These are phyloP conservation scores for Penicillium argentinense DNA, from an alignment of 495 filamentous ascomycete species.

Conservation along the genomic window DNA sequence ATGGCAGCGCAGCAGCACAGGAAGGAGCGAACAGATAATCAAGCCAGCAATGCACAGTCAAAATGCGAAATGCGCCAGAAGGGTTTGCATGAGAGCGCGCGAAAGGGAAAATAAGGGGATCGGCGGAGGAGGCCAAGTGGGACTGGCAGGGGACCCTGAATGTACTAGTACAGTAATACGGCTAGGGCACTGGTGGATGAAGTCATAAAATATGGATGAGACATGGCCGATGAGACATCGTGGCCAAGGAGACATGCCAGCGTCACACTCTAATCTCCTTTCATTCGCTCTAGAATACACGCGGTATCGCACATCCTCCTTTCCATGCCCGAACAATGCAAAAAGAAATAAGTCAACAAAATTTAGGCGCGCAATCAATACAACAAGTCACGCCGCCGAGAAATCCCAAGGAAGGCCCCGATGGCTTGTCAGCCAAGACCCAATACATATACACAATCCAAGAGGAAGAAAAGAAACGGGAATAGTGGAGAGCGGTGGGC, in stretches of 20 bases:
- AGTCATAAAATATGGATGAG: neutral
- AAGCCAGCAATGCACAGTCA: too few species aligned
- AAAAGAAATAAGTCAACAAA: slow-evolving; percentile 4
- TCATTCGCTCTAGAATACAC: slow-evolving; percentile 22
- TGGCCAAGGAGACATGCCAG: too few species aligned
- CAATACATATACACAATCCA: slow-evolving; percentile 28
- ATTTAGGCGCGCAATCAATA: slow-evolving; percentile 6
- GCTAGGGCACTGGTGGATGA: too few species aligned
- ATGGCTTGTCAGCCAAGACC: slow-evolving; percentile 19
- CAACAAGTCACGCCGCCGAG: slow-evolving; percentile 38
- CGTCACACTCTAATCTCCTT: slow-evolving; percentile 11
- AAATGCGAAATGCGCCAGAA: too few species aligned
- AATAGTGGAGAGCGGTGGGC: slow-evolving; percentile 16
- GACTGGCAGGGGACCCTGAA: too few species aligned
- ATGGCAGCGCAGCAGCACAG: neutral
- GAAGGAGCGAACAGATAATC: neutral
- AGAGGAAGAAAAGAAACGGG: slow-evolving; percentile 5
- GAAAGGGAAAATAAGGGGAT: neutral
- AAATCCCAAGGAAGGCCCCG: slow-evolving; percentile 30
- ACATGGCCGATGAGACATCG: too few species aligned
- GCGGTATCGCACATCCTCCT: slow-evolving; percentile 12
- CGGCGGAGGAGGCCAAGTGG: neutral
- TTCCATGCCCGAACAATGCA: slow-evolving; percentile 1
- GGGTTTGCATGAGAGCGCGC: too few species aligned
- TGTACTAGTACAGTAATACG: too few species aligned